Evolutionary conservation across 805 yeast species (phyloP).

Genomic region (Barnettozyma botsteinii): DNA sequence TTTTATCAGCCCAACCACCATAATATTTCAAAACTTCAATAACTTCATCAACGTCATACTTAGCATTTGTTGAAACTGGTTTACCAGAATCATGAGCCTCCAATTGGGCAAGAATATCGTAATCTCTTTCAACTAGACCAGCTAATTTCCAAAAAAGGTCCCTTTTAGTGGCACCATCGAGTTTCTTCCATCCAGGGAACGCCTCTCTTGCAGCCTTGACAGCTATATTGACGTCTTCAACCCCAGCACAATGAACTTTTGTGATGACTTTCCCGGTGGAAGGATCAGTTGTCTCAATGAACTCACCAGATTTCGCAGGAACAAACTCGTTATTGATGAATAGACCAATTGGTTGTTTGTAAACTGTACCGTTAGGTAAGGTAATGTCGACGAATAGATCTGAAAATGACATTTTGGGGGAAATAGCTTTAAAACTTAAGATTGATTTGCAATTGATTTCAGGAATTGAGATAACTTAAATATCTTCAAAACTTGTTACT

Average conservation of each 20-base stretch:
- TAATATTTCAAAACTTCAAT: constrained; percentile 54
- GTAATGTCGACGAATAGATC: constrained; percentile 30
- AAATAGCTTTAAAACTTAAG: not conserved
- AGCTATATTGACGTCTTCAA: constrained; percentile 48
- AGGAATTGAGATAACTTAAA: too few relatives aligned
- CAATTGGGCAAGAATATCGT: constrained; percentile 46
- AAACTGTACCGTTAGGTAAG: constrained; percentile 62
- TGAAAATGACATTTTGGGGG: constrained; percentile 9
- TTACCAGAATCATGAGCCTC: constrained; percentile 61
- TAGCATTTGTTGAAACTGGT: constrained; percentile 45
- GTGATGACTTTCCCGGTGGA: constrained; percentile 48
- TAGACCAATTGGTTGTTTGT: constrained; percentile 69
- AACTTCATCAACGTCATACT: constrained; percentile 53
- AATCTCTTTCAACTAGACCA: constrained; percentile 41
- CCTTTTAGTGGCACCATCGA: constrained; percentile 42
- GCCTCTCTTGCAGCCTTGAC: constrained; percentile 49
- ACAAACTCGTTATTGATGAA: constrained; percentile 74
- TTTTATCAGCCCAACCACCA: constrained; percentile 74
- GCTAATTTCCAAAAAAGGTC: constrained; percentile 45
- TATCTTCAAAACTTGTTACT: too few relatives aligned
- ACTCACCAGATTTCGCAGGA: constrained; percentile 41
- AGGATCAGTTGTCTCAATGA: constrained; percentile 39
- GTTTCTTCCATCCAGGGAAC: constrained; percentile 42
- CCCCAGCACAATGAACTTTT: constrained; percentile 44
- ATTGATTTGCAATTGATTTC: too few relatives aligned